A percentile compares a stretch with the other conserved stretches of the same genome.
Conservation (phyloP, 352 stramenopile genomes). For the Pythium sukuiense region DNA sequence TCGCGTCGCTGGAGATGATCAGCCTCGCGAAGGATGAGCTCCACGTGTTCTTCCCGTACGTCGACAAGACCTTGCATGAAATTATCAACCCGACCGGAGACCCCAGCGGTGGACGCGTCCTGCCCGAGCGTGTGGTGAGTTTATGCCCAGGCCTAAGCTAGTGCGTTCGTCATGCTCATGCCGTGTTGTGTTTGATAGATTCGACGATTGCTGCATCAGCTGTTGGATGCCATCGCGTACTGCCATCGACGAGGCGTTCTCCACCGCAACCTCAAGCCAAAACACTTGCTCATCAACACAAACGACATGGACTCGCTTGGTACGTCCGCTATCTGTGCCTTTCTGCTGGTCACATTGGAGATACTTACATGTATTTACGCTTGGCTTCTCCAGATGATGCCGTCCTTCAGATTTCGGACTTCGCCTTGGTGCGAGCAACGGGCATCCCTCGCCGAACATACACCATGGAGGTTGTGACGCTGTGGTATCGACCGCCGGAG, state of each 20-base stretch:
- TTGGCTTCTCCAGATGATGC: conserved; percentile 40
- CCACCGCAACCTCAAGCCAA: conserved; percentile 90
- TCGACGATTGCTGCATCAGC: conserved; percentile 78
- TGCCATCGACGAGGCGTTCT: conserved; percentile 87
- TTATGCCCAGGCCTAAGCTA: too few species aligned
- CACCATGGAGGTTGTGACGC: conserved; percentile 90
- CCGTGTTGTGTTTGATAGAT: conserved; percentile 38
- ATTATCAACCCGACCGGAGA: conserved; percentile 90
- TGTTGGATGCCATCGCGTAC: conserved; percentile 87
- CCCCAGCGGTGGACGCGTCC: conserved; percentile 67
- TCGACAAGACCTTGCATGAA: conserved; percentile 90
- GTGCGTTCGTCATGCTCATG: neutral
- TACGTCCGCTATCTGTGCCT: conserved; percentile 22
- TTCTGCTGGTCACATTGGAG: neutral
- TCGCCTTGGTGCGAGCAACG: conserved; percentile 85
- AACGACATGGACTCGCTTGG: conserved; percentile 56
- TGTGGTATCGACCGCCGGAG: conserved; percentile 91
- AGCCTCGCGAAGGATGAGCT: conserved; percentile 85
- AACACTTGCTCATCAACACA: conserved; percentile 87
- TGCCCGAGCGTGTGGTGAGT: conserved; percentile 75
- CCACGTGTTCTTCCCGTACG: conserved; percentile 90
- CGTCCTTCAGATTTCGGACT: conserved; percentile 85
- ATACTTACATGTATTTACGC: neutral
- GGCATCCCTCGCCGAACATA: conserved; percentile 87
- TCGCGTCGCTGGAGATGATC: conserved; percentile 87